phyloP scores from a whole-genome alignment of 2,329 filamentous ascomycete genomes.

The Phaeosphaeria sp. region DNA sequence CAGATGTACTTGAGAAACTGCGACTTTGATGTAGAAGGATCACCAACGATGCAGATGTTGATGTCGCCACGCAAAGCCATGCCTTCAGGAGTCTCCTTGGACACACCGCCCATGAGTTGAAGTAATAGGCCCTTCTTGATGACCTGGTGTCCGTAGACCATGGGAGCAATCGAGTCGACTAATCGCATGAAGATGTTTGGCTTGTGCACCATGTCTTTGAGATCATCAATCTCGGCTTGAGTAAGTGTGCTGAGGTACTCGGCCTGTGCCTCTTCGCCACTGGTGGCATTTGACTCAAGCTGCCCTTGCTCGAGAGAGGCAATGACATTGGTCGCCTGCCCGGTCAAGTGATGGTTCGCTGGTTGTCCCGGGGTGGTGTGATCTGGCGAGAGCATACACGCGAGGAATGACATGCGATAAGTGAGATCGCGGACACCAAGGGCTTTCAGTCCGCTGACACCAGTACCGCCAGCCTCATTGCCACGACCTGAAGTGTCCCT shows the following conservation, averaged over 20 bases:
- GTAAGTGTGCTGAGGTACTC: slow-evolving; percentile 87
- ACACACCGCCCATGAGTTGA: slow-evolving; percentile 94
- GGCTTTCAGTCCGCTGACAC: slow-evolving; percentile 87
- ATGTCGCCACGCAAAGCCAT: slow-evolving; percentile 97
- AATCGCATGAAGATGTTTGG: slow-evolving; percentile 94
- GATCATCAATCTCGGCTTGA: slow-evolving; percentile 84
- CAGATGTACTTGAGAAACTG: slow-evolving; percentile 99
- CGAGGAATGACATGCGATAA: slow-evolving; percentile 94
- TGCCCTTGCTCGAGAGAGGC: slow-evolving; percentile 79
- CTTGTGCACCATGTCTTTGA: slow-evolving; percentile 91
- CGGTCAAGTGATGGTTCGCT: slow-evolving; percentile 70
- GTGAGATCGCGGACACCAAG: slow-evolving; percentile 94
- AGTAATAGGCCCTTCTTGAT: slow-evolving; percentile 96
- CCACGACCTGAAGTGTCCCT: slow-evolving; percentile 80
- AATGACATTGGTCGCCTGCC: slow-evolving; percentile 83
- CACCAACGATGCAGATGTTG: slow-evolving; percentile 98
- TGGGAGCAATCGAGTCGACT: slow-evolving; percentile 92
- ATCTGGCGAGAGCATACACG: slow-evolving; percentile 94
- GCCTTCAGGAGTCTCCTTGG: slow-evolving; percentile 88
- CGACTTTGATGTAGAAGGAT: slow-evolving; percentile 95
- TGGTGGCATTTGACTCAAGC: slow-evolving; percentile 66
- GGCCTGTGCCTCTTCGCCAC: slow-evolving; percentile 85
- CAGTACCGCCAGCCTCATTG: slow-evolving; percentile 81
- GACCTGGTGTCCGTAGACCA: slow-evolving; percentile 95
- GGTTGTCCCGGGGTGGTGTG: slow-evolving; percentile 79